A percentile compares a stretch with the other conserved stretches of the same genome.
These are phyloP conservation scores for Oryza meridionalis DNA, from an alignment of 176 grass and related monocot genomes.

Conservation along the genomic window DNA sequence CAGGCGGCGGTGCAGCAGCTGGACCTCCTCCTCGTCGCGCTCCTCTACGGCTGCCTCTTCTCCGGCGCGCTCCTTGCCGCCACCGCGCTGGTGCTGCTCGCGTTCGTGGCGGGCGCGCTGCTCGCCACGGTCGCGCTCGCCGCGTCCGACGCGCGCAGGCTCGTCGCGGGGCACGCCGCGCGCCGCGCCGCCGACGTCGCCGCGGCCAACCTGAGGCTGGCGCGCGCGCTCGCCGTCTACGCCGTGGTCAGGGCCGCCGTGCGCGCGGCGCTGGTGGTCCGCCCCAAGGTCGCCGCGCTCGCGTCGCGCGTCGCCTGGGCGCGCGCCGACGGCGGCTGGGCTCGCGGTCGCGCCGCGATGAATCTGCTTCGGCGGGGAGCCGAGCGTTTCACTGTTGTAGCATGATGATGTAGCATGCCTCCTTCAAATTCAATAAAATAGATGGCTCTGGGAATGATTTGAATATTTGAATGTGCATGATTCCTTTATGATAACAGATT, in stretches of 20 bases:
- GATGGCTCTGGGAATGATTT: not conserved
- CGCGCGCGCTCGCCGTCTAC: conserved; percentile 50
- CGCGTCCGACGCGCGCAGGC: conserved; percentile 26
- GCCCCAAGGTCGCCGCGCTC: not conserved
- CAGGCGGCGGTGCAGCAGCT: conserved; percentile 41
- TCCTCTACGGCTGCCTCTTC: conserved; percentile 53
- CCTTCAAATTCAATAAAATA: not conserved
- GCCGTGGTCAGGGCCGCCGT: conserved; percentile 37
- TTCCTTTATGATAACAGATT: not conserved
- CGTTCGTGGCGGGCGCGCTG: conserved; percentile 19
- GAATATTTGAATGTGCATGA: not conserved
- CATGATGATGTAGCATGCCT: not conserved
- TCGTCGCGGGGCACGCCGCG: not conserved
- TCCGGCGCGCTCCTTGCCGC: conserved; percentile 39
- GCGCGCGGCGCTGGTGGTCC: not conserved
- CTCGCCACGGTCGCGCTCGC: conserved; percentile 42
- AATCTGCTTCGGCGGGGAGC: not conserved
- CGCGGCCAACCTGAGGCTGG: conserved; percentile 54
- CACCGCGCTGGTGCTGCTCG: conserved; percentile 37
- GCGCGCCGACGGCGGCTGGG: not conserved
- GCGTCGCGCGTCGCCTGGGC: not conserved
- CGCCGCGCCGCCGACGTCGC: conserved; percentile 17
- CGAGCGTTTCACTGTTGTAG: not conserved
- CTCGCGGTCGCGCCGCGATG: not conserved
- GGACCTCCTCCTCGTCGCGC: conserved; percentile 64